Evolutionary conservation across 129 eudicot genomes (phyloP).

Genomic region (Calendula officinalis): DNA sequence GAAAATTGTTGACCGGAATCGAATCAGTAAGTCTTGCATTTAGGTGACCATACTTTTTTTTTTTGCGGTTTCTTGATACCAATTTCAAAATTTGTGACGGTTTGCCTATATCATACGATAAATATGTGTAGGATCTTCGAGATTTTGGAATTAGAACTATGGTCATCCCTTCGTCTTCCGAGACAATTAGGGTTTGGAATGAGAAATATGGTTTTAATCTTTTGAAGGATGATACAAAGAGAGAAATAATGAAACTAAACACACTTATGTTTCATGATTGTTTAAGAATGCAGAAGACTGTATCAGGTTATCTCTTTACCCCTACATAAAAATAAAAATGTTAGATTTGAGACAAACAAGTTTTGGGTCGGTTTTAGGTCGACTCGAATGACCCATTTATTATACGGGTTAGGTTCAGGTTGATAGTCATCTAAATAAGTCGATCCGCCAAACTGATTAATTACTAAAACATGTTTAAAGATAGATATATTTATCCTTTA

Average conservation of each 20-base stretch:
- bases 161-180: constrained; percentile 53
- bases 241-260: constrained; percentile 39
- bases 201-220: constrained; percentile 40
- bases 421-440: too few species aligned
- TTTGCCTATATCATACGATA: not conserved
- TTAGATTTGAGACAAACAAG: too few species aligned
- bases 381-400: too few species aligned
- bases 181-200: constrained; percentile 43
- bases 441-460: too few species aligned
- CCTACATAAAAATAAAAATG: too few species aligned
- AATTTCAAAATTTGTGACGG: not conserved
- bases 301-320: constrained; percentile 19
- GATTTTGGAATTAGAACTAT: constrained; percentile 42
- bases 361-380: too few species aligned
- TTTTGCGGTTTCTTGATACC: not conserved
- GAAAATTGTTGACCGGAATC: constrained; percentile 40
- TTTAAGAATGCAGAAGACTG: constrained; percentile 41
- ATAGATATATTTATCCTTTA: not conserved
- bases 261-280: constrained; percentile 70
- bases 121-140: constrained; percentile 47
- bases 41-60: not conserved
- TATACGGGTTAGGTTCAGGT: too few species aligned
- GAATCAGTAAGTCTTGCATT: constrained; percentile 44
- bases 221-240: constrained; percentile 20
- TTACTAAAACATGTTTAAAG: not conserved